A percentile compares a stretch with the other conserved stretches of the same genome.
Evolutionary conservation across 192 early-diverging fungal genomes (phyloP).

Genomic region (Mortierella alpina): DNA sequence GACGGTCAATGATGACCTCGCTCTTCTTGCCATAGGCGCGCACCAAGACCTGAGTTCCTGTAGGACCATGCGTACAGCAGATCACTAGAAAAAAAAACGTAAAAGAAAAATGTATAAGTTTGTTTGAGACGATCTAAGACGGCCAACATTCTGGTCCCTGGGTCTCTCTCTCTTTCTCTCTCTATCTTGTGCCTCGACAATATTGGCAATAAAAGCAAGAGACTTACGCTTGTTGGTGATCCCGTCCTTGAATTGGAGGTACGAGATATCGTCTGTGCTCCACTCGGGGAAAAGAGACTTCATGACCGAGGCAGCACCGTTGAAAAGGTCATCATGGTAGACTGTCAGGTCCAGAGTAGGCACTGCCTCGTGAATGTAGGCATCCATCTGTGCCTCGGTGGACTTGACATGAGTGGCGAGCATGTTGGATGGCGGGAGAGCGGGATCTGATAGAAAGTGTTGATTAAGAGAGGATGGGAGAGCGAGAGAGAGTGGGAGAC

Average conservation of each 20-base stretch:
- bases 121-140: not conserved
- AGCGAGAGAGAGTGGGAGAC: not conserved
- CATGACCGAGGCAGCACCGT: constrained; percentile 68
- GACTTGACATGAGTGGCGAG: constrained; percentile 32
- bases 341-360: constrained; percentile 64
- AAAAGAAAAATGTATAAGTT: constrained; percentile 3
- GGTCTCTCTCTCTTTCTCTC: not conserved
- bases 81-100: constrained; percentile 62
- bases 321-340: constrained; percentile 67
- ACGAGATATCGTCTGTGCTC: constrained; percentile 64
- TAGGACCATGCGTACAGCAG: constrained; percentile 70
- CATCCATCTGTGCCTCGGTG: constrained; percentile 34
- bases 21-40: constrained; percentile 91
- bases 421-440: constrained; percentile 8
- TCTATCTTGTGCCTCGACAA: not conserved
- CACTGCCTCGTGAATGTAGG: constrained; percentile 37
- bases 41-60: constrained; percentile 76
- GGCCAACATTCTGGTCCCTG: not conserved
- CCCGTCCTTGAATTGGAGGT: constrained; percentile 81
- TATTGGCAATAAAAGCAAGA: too few relatives aligned
- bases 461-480: not conserved
- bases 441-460: not conserved
- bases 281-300: constrained; percentile 70
- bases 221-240: constrained; percentile 83
- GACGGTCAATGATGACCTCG: constrained; percentile 88